A percentile compares a stretch with the other conserved stretches of the same genome.
Evolutionary conservation across 805 yeast genomes (phyloP).

Genomic region (Kluyveromyces siamensis): DNA sequence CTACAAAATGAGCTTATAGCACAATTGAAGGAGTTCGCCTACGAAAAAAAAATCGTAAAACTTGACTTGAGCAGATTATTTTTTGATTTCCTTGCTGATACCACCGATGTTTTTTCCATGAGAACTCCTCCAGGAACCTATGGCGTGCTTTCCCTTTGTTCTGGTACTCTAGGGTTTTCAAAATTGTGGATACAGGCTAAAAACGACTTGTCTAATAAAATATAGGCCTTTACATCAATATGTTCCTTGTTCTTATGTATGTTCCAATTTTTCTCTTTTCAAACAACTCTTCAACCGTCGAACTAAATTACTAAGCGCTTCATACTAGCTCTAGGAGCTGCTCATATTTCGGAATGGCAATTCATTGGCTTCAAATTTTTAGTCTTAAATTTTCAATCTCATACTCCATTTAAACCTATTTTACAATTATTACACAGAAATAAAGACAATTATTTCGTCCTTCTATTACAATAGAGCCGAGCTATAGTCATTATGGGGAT

Average conservation of each 20-base stretch:
- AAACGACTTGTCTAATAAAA: slow-evolving; percentile 5
- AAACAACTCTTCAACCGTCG: background rate
- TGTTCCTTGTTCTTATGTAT: background rate
- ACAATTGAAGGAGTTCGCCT: slow-evolving; percentile 28
- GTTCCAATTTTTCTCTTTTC: background rate
- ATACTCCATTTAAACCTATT: background rate
- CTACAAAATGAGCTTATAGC: slow-evolving; percentile 10
- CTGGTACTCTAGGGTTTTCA: slow-evolving; percentile 23
- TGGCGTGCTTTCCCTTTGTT: slow-evolving; percentile 21
- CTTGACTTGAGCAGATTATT: slow-evolving; percentile 35
- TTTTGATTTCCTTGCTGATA: slow-evolving; percentile 41
- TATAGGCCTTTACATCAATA: background rate
- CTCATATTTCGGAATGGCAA: too few relatives aligned
- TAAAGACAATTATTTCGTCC: background rate
- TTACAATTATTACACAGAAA: background rate
- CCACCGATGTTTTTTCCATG: slow-evolving; percentile 37
- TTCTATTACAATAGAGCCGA: background rate
- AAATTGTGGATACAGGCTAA: slow-evolving; percentile 25
- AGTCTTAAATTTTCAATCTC: too few relatives aligned
- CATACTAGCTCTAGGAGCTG: too few relatives aligned
- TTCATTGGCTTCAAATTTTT: too few relatives aligned
- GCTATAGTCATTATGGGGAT: background rate
- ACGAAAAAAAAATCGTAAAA: slow-evolving; percentile 29
- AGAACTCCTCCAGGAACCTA: slow-evolving; percentile 28
- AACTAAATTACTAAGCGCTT: too few relatives aligned